These are phyloP conservation scores for Taphrina flavorubra DNA, from an alignment of 1,139 yeast species.

Conservation along the genomic window DNA sequence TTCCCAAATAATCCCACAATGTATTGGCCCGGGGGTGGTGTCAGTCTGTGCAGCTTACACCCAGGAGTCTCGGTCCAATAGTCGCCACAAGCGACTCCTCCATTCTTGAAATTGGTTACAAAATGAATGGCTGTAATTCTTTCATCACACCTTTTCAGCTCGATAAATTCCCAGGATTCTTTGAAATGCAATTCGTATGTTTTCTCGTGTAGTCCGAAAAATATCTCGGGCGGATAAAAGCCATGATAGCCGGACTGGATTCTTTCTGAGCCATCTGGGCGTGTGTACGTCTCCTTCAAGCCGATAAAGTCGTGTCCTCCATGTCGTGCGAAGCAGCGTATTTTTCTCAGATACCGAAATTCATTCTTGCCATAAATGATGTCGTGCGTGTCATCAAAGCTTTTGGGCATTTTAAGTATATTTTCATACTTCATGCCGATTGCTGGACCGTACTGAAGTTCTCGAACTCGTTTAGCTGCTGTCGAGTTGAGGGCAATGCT, in stretches of 20 bases:
- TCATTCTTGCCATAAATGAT: slow-evolving; percentile 1
- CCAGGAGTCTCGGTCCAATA: neutral
- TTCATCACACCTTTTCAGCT: neutral
- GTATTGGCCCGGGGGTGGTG: neutral
- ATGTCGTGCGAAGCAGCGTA: neutral
- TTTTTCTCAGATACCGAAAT: slow-evolving; percentile 7
- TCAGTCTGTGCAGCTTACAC: neutral
- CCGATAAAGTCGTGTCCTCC: neutral
- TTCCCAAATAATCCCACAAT: neutral
- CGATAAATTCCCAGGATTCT: neutral
- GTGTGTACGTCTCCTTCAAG: neutral
- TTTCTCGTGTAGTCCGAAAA: neutral
- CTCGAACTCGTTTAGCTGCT: neutral
- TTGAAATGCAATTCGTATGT: neutral
- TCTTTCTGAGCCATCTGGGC: slow-evolving; percentile 7
- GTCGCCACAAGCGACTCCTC: neutral
- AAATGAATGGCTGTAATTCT: slow-evolving; percentile 1
- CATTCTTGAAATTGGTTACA: neutral
- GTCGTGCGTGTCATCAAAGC: neutral
- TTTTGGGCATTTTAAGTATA: neutral
- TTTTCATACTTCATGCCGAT: neutral
- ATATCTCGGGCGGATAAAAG: neutral
- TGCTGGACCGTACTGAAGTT: slow-evolving; percentile 2
- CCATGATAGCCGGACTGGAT: slow-evolving; percentile 9
- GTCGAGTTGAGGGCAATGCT: too few species aligned